Conservation (phyloP, 2,329 filamentous ascomycete genomes). For the Sporothrix pseudoabietina region DNA sequence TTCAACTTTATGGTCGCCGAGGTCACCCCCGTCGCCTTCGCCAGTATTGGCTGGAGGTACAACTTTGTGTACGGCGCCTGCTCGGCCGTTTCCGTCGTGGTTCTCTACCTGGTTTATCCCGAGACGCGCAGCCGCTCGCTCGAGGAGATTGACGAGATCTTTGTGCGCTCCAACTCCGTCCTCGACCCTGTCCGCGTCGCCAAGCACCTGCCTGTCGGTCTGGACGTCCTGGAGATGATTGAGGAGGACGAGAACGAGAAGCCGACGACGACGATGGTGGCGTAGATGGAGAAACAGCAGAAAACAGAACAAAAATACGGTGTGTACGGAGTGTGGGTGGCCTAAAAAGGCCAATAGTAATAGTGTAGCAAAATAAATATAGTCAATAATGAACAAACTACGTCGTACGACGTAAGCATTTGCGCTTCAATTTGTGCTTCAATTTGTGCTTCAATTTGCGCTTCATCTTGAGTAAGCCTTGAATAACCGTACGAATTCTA, state of each 20-base stretch:
- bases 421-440: too few relatives aligned
- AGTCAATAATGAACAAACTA: too few relatives aligned
- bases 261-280: neutral
- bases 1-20: conserved; percentile 62
- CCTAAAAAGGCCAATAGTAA: too few relatives aligned
- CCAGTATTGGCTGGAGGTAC: conserved; percentile 55
- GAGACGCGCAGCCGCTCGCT: conserved; percentile 59
- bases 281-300: neutral
- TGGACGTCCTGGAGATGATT: neutral
- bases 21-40: conserved; percentile 62
- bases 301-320: neutral
- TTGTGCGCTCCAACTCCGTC: conserved; percentile 27
- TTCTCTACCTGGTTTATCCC: conserved; percentile 56
- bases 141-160: conserved; percentile 70
- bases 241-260: neutral
- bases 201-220: neutral
- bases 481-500: too few relatives aligned
- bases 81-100: conserved; percentile 55
- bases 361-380: too few relatives aligned
- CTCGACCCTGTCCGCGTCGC: neutral
- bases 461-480: too few relatives aligned
- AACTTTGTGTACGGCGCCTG: conserved; percentile 58
- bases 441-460: too few relatives aligned
- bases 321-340: neutral
- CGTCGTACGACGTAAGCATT: too few relatives aligned